Evolutionary conservation across 2,329 filamentous ascomycete genomes (phyloP).

Genomic region (Calonectria multiphialidica): DNA sequence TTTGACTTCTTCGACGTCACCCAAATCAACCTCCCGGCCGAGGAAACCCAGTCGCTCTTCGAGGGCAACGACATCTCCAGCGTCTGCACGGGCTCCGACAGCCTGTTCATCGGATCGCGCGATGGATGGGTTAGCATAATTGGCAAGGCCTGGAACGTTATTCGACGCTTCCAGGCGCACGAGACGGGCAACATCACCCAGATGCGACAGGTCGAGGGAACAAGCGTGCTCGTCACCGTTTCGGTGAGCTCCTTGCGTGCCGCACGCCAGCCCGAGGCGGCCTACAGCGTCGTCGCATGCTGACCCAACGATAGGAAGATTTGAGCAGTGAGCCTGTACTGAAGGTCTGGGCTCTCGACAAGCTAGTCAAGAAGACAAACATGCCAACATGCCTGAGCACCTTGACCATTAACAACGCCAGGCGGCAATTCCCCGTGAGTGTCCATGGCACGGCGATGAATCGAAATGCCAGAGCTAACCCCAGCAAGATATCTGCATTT

Average conservation of each 20-base stretch:
- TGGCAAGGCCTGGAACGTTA: slow-evolving; percentile 86
- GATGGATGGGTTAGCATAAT: slow-evolving; percentile 91
- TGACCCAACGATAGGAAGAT: slow-evolving; percentile 72
- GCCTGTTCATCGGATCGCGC: slow-evolving; percentile 87
- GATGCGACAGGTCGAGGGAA: slow-evolving; percentile 92
- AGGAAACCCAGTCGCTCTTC: slow-evolving; percentile 82
- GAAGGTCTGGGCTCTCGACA: slow-evolving; percentile 98
- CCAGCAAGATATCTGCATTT: slow-evolving; percentile 82
- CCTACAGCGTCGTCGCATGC: neutral
- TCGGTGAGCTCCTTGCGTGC: slow-evolving; percentile 59
- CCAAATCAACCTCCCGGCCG: slow-evolving; percentile 83
- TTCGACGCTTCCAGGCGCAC: slow-evolving; percentile 89
- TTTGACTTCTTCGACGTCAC: slow-evolving; percentile 99
- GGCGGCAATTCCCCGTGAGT: slow-evolving; percentile 89
- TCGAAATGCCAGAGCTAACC: slow-evolving; percentile 11
- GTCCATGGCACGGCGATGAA: fast-evolving
- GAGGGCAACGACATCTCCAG: slow-evolving; percentile 86
- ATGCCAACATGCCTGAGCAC: slow-evolving; percentile 90
- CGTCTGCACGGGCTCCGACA: slow-evolving; percentile 88
- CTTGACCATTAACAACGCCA: slow-evolving; percentile 86
- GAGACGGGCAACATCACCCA: slow-evolving; percentile 85
- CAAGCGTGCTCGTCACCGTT: slow-evolving; percentile 86
- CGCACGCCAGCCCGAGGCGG: neutral
- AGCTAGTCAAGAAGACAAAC: slow-evolving; percentile 92
- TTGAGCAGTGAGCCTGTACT: slow-evolving; percentile 87